Evolutionary conservation across 345 rosid genomes (phyloP), one percentile per base, ranked within the genome.

Genomic region (Pugionium dolabratum): DNA sequence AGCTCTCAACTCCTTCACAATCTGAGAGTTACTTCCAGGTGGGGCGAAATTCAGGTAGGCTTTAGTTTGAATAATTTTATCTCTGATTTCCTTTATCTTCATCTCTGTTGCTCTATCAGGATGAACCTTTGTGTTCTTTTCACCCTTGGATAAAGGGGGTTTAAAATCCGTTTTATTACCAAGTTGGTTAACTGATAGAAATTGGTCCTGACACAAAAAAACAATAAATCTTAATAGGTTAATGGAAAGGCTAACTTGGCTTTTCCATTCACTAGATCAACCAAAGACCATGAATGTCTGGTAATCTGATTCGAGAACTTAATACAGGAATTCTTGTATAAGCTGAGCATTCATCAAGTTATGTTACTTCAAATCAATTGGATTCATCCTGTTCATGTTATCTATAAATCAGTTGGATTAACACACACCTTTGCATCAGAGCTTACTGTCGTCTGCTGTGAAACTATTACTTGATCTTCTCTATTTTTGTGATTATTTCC

Each of bases 21-120:
- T 61, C 75, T 81, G 97, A 53, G 94, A 79, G 70, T 85, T 79
- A 71, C 91, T 83, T 29, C 85, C 87, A 40, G 89, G 75, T 31
- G 85, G 89, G 53, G 85, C 74, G 54, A 80, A 78, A 79, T 53
- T 76, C 79, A 88, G 59, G 84, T 84, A 93, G 57, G 77, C 87
- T 74, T 74, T 84, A 58, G 95, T 96, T 82, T 90, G 85, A 54
- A 93, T 75, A 54, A 93, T 60, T 73, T 84, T 85, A 83, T 93
- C 97, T 84, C 82, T 84, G 75, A 88, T 81, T 83, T 80, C 83
- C 60, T 75, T 85, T 57, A 85, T 76, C 81, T 84, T 93, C 64
- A 58, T 77, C 78, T 93, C 90, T 30, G 72, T 64, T 49, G 62
- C 75, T 50, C 39, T 62, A 11, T 44, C 51, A 30, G 70, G 59